A percentile compares a stretch with the other conserved stretches of the same genome.
Evolutionary conservation across 2,329 filamentous ascomycete species (phyloP).

Genomic region (Sordariomycetes sp.): DNA sequence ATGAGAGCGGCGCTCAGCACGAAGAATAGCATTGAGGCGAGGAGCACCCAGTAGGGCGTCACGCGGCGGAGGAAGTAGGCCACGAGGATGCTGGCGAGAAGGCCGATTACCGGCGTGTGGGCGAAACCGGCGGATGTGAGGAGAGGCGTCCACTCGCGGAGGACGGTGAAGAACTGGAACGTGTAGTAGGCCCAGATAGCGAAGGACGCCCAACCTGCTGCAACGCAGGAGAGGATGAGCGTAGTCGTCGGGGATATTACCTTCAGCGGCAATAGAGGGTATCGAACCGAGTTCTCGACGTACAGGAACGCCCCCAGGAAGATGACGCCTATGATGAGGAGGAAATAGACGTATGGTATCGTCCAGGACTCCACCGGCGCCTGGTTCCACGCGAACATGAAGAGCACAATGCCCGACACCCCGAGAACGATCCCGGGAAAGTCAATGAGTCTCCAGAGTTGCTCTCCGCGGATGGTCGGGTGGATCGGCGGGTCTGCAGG

Average conservation of each 20-base stretch:
- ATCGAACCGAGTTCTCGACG: slow-evolving; percentile 35
- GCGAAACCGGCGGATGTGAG: slow-evolving; percentile 31
- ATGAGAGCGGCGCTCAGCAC: slow-evolving; percentile 29
- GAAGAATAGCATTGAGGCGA: slow-evolving; percentile 31
- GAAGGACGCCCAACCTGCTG: slow-evolving; percentile 43
- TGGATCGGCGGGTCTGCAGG: slow-evolving; percentile 12
- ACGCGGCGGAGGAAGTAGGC: slow-evolving; percentile 29
- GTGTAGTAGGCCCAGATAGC: slow-evolving; percentile 43
- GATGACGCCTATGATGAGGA: slow-evolving; percentile 45
- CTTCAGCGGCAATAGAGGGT: slow-evolving; percentile 48
- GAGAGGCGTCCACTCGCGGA: slow-evolving; percentile 29
- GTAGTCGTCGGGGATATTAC: slow-evolving; percentile 29
- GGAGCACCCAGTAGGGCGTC: slow-evolving; percentile 28
- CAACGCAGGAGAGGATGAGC: slow-evolving; percentile 45
- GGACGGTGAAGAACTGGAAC: slow-evolving; percentile 35
- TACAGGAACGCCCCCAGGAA: slow-evolving; percentile 44
- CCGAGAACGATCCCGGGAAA: slow-evolving; percentile 30
- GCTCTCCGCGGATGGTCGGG: not conserved
- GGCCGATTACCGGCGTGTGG: slow-evolving; percentile 31
- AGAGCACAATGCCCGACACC: slow-evolving; percentile 43
- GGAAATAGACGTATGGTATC: slow-evolving; percentile 41
- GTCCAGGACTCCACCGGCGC: slow-evolving; percentile 49
- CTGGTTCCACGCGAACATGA: slow-evolving; percentile 61
- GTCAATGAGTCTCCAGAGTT: slow-evolving; percentile 18
- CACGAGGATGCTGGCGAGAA: slow-evolving; percentile 30